Evolutionary conservation across 345 rosid species (phyloP), one percentile per base, ranked within the genome.

Genomic region (Rhodamnia rubescens): DNA sequence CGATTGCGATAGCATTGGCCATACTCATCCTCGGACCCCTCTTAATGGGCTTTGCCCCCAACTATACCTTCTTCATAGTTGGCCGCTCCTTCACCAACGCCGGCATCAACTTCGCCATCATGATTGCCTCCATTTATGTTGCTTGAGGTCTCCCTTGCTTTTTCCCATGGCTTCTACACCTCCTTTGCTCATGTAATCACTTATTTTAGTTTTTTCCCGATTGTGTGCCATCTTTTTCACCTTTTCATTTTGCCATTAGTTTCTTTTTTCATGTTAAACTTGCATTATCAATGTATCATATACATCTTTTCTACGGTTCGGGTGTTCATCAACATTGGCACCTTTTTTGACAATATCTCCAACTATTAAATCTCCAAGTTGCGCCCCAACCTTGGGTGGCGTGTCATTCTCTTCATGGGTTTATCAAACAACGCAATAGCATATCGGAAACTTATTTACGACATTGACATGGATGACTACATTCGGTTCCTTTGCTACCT

Each of bases 51-150:
- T 92, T 95, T 14, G 91, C 98, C 13, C 96, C 96, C 42, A 95
- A 88, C 89, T 96, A 95, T 47, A 87, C 93, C 42, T 95, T 97
- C 83, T 95, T 97, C 81, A 93, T 97, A 98, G 89, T 90, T 20
- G 98, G 96, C 53, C 93, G 98, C 11, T 92, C 94, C 82, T 92
- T 95, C 6, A 98, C 99, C 61, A 98, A 98, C 0, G n/a, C 95
- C 5, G 99, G 99, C 16, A 93, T 94, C 14, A 98, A 96, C 4
- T 95, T 92, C 55, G 98, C 98, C 4, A 95, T 95, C 87, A 92
- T 97, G 98, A 95, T 97, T 27, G 98, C 98, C 54, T 98, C 98
- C 1, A 98, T 97, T 4, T 97, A 96, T 80, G 92, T 96, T 5
- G 95, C 98, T 40, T 40, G 98, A 97, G 86, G 91, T 97, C 44